Evolutionary conservation across 2,329 filamentous ascomycete genomes (phyloP), one percentile per base, ranked within the genome.

Genomic region (Lasiodiplodia citricola): DNA sequence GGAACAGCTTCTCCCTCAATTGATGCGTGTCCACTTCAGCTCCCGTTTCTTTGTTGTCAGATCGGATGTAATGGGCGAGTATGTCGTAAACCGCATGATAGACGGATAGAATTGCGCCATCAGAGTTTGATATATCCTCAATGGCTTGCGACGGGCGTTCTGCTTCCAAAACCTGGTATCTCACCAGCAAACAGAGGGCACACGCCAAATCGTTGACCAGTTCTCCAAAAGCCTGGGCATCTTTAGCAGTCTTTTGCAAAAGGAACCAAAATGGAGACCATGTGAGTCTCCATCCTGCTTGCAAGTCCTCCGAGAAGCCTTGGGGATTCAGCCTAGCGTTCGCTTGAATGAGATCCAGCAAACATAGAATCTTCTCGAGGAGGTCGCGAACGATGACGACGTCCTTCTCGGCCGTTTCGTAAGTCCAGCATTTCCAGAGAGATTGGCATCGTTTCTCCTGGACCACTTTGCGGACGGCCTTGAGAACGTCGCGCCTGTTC

Each of bases 181-280:
- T 56, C 13, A 37, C 54, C 28, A 37, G 14, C 0, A 56, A 21
- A 35, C 4, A 18, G 25, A 56, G 14, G 14, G 54, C 28, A 56
- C 2, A 31, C 25, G 25, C 28, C 25, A 56, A 56, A 28, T 37
- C 25, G 31, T 37, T 16, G 54, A 35, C 54, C 54, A 56, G 37
- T 56, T 56, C 28, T 56, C 54, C 54, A 18, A 56, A 56, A 56
- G 21, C 14, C 25, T 37, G 54, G 11, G 5, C 13, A n/a, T 56
- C 54, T 7, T 35, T 28, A n/a, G 18, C 54, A 8, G 54, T 16
- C 13, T 16, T 56, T 14, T 16, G 25, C 54, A 56, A 35, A 11
- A 56, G 54, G 25, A 37, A 56, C 52, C 54, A 3, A 25, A 56
- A 56, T n/a, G 54, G 54, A 56, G 25, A 56, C 54, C 28, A 56